Evolutionary conservation across 1,139 yeast genomes (phyloP).

Genomic region (Sugiyamaella japonica): DNA sequence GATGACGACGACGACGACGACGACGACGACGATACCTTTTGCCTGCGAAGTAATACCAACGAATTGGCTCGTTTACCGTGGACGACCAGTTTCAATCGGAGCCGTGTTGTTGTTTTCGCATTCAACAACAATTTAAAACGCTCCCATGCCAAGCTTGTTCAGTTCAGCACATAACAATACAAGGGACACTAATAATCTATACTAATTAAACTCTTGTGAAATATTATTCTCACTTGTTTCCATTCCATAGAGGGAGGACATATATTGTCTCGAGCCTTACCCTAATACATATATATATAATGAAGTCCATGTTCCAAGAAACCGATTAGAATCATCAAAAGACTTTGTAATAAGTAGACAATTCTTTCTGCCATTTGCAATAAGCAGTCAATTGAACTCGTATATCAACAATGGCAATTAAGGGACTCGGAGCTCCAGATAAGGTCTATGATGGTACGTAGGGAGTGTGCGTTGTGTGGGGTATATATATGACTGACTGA

Average conservation of each 20-base stretch:
- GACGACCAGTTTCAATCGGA: conserved; percentile 1
- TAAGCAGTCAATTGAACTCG: neutral
- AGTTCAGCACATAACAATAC: neutral
- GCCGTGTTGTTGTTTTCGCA: conserved; percentile 2
- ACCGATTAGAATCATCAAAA: too few species aligned
- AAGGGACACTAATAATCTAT: neutral
- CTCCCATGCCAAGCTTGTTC: neutral
- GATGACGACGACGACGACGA: neutral
- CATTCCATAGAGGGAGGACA: too few species aligned
- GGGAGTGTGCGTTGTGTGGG: neutral
- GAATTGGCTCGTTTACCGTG: conserved; percentile 10
- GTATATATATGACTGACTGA: neutral
- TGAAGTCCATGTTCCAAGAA: too few species aligned
- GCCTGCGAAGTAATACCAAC: conserved; percentile 6
- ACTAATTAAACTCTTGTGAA: too few species aligned
- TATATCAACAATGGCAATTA: conserved; percentile 19
- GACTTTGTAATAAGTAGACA: too few species aligned
- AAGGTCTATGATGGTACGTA: conserved; percentile 55
- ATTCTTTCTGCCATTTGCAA: too few species aligned
- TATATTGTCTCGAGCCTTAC: neutral
- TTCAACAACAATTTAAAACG: neutral
- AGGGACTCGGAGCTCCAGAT: conserved; percentile 77
- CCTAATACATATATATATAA: neutral
- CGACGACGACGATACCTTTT: neutral
- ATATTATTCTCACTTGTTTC: too few species aligned